phyloP scores from a whole-genome alignment of 495 filamentous ascomycete species.

The Penicillium bovifimosum region DNA sequence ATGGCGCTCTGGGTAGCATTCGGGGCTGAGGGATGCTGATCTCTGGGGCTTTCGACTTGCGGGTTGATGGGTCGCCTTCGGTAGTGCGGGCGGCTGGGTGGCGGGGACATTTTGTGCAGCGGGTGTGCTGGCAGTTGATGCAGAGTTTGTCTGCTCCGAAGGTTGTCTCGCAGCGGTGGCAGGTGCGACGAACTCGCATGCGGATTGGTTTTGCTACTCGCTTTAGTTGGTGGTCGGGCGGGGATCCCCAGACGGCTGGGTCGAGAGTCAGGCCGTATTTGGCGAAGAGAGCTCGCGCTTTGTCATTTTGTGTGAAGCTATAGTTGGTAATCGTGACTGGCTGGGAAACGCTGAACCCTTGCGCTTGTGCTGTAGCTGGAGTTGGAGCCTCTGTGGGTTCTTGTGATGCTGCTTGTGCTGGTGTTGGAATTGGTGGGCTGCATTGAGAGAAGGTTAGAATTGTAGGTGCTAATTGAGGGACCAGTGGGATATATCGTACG shows the following conservation, averaged over 20 bases:
- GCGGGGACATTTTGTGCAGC: slow-evolving; percentile 75
- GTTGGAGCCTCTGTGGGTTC: slow-evolving; percentile 1
- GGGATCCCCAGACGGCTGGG: slow-evolving; percentile 60
- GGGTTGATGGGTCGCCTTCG: slow-evolving; percentile 34
- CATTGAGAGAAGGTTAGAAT: slow-evolving; percentile 7
- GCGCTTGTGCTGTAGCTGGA: slow-evolving; percentile 12
- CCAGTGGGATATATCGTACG: slow-evolving; percentile 24
- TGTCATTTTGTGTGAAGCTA: slow-evolving; percentile 53
- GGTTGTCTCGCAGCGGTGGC: slow-evolving; percentile 68
- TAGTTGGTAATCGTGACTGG: slow-evolving; percentile 29
- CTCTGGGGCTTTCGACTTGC: slow-evolving; percentile 27
- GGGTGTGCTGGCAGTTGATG: slow-evolving; percentile 63
- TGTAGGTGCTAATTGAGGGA: slow-evolving; percentile 2
- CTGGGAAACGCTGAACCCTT: slow-evolving; percentile 16
- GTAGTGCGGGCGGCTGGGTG: slow-evolving; percentile 45
- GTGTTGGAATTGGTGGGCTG: neutral
- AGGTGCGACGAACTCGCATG: slow-evolving; percentile 82
- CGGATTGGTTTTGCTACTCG: slow-evolving; percentile 85
- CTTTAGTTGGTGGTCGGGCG: slow-evolving; percentile 50
- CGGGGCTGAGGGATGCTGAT: slow-evolving; percentile 10
- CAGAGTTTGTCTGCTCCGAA: slow-evolving; percentile 70
- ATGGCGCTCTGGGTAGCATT: neutral
- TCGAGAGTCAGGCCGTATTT: slow-evolving; percentile 69
- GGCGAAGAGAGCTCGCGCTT: slow-evolving; percentile 64
- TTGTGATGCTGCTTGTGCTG: slow-evolving; percentile 14